phyloP scores from a whole-genome alignment of 2,329 filamentous ascomycete genomes.

The Madurella mycetomatis region DNA sequence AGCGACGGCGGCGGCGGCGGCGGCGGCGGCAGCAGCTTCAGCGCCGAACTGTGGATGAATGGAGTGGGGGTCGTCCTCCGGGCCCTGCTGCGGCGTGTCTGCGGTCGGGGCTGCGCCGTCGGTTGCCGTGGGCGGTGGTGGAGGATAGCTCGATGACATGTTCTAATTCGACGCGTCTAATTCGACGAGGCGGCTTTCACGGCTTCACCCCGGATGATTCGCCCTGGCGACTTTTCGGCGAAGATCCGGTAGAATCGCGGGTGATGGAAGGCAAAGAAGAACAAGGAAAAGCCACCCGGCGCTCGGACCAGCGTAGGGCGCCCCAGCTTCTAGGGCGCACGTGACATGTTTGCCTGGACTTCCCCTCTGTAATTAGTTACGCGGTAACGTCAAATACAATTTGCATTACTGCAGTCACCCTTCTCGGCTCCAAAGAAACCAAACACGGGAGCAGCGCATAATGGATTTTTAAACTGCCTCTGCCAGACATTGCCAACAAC shows the following conservation, averaged over 20 bases:
- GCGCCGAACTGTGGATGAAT: constrained; percentile 9
- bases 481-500: too few species aligned
- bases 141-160: constrained; percentile 22
- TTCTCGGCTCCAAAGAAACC: too few species aligned
- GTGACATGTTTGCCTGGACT: too few species aligned
- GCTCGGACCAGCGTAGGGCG: not conserved
- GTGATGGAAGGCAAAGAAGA: constrained; percentile 3
- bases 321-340: too few species aligned
- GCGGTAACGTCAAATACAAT: too few species aligned
- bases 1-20: constrained; percentile 16
- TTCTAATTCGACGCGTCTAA: constrained; percentile 6
- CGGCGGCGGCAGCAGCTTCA: constrained; percentile 15
- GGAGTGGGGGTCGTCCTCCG: constrained; percentile 3
- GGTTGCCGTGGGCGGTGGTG: constrained; percentile 13
- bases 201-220: constrained; percentile 22
- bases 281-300: not conserved
- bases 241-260: constrained; percentile 26
- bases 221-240: constrained; percentile 24
- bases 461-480: too few species aligned
- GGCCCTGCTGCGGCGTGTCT: constrained; percentile 5
- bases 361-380: too few species aligned
- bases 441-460: too few species aligned
- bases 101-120: not conserved
- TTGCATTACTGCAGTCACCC: too few species aligned
- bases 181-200: constrained; percentile 1